Conservation (phyloP, 2,329 filamentous ascomycete genomes). For the Aspergillus novofumigatus region DNA sequence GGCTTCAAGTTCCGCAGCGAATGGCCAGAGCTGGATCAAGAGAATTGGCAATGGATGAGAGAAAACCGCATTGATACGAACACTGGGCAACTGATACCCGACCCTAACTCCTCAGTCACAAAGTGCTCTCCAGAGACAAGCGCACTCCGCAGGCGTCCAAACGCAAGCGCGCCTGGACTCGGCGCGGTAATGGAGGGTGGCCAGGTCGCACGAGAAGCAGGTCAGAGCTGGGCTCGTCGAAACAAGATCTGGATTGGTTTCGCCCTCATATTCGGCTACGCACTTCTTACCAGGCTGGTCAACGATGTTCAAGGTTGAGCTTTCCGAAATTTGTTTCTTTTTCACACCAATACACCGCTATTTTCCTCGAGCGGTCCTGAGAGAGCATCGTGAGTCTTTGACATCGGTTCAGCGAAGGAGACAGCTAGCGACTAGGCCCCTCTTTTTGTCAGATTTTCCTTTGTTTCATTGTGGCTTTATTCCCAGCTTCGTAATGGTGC, state of each 20-base stretch:
- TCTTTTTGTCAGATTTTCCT: neutral
- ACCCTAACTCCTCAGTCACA: slow-evolving; percentile 48
- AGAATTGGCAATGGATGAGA: slow-evolving; percentile 91
- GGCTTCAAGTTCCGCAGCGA: slow-evolving; percentile 84
- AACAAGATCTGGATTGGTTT: slow-evolving; percentile 74
- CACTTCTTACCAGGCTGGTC: slow-evolving; percentile 72
- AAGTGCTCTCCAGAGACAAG: slow-evolving; percentile 60
- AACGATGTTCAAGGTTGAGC: slow-evolving; percentile 45
- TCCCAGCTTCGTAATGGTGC: neutral
- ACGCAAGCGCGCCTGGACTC: slow-evolving; percentile 50
- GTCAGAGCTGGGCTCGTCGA: slow-evolving; percentile 73
- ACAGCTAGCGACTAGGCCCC: slow-evolving; percentile 1
- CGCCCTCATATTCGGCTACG: slow-evolving; percentile 72
- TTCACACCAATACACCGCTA: neutral
- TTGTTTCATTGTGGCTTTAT: neutral
- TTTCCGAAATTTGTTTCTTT: neutral
- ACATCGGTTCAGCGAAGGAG: slow-evolving; percentile 7
- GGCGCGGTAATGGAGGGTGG: slow-evolving; percentile 72
- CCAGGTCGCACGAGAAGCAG: slow-evolving; percentile 69
- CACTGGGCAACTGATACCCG: slow-evolving; percentile 65
- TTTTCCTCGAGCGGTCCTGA: neutral
- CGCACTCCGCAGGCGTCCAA: slow-evolving; percentile 61
- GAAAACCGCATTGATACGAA: slow-evolving; percentile 71
- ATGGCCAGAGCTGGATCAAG: slow-evolving; percentile 82
- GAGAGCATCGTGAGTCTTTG: neutral